Evolutionary conservation across 179 eudicot species (phyloP).

Genomic region (Drosera spatulata): DNA sequence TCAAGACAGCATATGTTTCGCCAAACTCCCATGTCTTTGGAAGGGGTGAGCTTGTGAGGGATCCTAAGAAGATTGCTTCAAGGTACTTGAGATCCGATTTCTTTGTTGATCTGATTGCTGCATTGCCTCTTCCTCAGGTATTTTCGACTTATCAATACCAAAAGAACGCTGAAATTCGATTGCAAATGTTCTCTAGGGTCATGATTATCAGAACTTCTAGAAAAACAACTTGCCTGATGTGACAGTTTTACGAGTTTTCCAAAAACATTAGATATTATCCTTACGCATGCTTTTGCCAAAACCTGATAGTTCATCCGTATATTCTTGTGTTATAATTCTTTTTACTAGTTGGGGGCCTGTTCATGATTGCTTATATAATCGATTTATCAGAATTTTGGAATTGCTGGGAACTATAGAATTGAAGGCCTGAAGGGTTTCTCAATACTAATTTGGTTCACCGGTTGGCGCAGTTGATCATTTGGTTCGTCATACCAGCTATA

Average conservation of each 20-base stretch:
- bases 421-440: too few species aligned
- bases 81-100: slow-evolving; percentile 53
- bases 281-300: too few species aligned
- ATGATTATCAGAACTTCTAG: not conserved
- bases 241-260: too few species aligned
- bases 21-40: slow-evolving; percentile 69
- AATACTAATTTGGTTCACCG: too few species aligned
- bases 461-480: slow-evolving; percentile 55
- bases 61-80: slow-evolving; percentile 33
- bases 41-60: slow-evolving; percentile 63
- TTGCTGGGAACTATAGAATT: too few species aligned
- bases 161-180: not conserved
- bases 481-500: slow-evolving; percentile 68
- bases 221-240: too few species aligned
- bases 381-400: too few species aligned
- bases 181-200: not conserved
- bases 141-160: not conserved
- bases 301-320: too few species aligned
- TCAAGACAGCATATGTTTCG: slow-evolving; percentile 57
- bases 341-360: too few species aligned
- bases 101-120: slow-evolving; percentile 44
- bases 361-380: too few species aligned
- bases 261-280: too few species aligned
- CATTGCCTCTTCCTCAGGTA: slow-evolving; percentile 69
- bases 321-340: too few species aligned